Base-by-base conservation (phyloP, 106 monocot genomes). In the Dioscorea alata region DNA sequence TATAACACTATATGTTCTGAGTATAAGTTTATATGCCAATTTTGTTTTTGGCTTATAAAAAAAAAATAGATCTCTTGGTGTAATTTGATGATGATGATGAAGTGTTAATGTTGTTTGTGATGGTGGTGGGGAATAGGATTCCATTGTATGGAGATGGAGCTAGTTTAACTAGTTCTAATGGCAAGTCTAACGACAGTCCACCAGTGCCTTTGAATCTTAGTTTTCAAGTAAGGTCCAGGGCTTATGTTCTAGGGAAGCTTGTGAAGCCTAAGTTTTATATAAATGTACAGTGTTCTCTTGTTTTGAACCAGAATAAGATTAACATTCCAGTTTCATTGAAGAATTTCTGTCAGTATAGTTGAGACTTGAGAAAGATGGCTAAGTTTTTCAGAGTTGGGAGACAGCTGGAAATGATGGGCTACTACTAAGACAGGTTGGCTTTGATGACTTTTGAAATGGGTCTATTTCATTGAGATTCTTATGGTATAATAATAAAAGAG, bases 131-230 rank as follows among this genome's bases (percentile, higher is more conserved):
- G 17, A 68, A 69, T 71, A 67, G 58, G 68, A 69, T 91, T 23
- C 95, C 95, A 0, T 71, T 89, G 13, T 96, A 96, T 42, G 95
- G 95, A 13, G 82, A 76, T 6, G 85, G 85, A 6, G 61, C 91
- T 4, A 68, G 70, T 19, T 65, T 86, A 23, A 79, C 64, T 57
- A 64, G 25, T 52, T 51, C 79, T 9, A 51, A 72, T 21, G 58
- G 51, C 48, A 64, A 62, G 18, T 33, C 50, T 17, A 80, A 53
- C n/a, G n/a, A n/a, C 49, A 76, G 60, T 48, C 63, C 21, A 42
- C 70, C 81, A 0, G 78, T 89, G 23, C 78, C 79, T 13, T 56
- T 96, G 25, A 66, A 53, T 13, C 78, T 96, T 17, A 52, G 57
- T 50, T 84, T 96, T 74, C 80, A 35, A 7, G 69, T 89, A 15